Evolutionary conservation across 176 grass and related monocot genomes (phyloP).

Genomic region (Ananas comosus): DNA sequence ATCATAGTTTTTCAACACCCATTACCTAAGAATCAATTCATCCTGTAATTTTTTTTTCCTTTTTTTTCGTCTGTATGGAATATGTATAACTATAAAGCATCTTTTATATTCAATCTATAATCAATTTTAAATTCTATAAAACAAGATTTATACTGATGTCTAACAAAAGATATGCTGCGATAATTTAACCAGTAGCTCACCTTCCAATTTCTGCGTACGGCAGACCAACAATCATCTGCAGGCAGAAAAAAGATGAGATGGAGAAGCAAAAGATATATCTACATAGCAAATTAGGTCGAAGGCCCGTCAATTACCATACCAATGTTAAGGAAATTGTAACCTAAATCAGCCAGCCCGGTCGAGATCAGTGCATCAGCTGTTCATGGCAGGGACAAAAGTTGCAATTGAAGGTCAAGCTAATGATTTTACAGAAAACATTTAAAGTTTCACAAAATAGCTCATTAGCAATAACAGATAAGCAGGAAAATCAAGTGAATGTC

Average conservation of each 20-base stretch:
- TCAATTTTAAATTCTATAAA: too few species aligned
- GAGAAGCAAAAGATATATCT: not conserved
- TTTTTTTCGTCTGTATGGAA: too few species aligned
- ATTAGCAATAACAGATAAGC: too few species aligned
- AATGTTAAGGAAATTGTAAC: slow-evolving; percentile 77
- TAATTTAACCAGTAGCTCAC: slow-evolving; percentile 15
- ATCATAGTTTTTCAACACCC: not conserved
- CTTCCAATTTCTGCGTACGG: slow-evolving; percentile 42
- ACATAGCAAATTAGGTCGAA: not conserved
- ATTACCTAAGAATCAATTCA: too few species aligned
- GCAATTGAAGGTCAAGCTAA: not conserved
- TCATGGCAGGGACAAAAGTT: not conserved
- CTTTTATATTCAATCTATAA: too few species aligned
- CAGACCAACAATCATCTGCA: slow-evolving; percentile 95
- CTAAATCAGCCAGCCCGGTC: slow-evolving; percentile 62
- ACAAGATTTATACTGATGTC: too few species aligned
- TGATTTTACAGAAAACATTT: too few species aligned
- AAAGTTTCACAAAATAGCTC: not conserved
- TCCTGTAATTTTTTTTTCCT: too few species aligned
- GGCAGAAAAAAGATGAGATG: slow-evolving; percentile 6
- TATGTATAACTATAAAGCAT: too few species aligned
- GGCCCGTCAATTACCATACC: slow-evolving; percentile 28
- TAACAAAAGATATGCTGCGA: too few species aligned
- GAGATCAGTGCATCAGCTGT: slow-evolving; percentile 90
- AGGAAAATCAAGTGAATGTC: too few species aligned